Evolutionary conservation across 306 rosid species (phyloP).

Genomic region (Sicyos baderoa): DNA sequence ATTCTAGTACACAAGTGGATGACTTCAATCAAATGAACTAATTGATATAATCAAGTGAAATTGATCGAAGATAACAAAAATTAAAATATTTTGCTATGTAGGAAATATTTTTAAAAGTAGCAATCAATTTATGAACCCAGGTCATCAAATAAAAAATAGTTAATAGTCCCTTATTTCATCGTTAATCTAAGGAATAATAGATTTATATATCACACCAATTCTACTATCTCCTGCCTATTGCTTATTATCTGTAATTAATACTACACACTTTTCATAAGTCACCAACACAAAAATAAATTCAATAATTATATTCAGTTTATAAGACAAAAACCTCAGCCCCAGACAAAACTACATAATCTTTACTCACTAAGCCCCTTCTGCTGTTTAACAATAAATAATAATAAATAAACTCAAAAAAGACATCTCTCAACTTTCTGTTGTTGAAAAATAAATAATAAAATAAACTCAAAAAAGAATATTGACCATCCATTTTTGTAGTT

Average conservation of each 20-base stretch:
- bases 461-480: conserved; percentile 18
- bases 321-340: conserved; percentile 40
- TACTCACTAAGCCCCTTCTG: background rate
- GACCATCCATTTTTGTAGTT: conserved; percentile 15
- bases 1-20: no score
- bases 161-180: no score
- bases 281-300: conserved; percentile 90
- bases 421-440: conserved; percentile 16
- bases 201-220: background rate
- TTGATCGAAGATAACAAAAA: no score
- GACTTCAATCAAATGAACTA: no score
- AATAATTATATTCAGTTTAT: conserved; percentile 61
- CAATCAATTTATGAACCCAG: no score
- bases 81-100: no score
- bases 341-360: conserved; percentile 3
- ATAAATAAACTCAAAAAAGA: background rate
- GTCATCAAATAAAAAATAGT: no score
- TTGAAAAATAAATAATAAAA: conserved; percentile 19
- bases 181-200: background rate
- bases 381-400: no score
- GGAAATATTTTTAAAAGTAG: no score
- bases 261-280: conserved; percentile 48
- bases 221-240: background rate
- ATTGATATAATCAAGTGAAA: no score
- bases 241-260: background rate